Percentiles rank a stretch among this genome's conserved stretches.
phyloP scores from a whole-genome alignment of 176 grass and related monocot genomes.

The Otatea glauca region DNA sequence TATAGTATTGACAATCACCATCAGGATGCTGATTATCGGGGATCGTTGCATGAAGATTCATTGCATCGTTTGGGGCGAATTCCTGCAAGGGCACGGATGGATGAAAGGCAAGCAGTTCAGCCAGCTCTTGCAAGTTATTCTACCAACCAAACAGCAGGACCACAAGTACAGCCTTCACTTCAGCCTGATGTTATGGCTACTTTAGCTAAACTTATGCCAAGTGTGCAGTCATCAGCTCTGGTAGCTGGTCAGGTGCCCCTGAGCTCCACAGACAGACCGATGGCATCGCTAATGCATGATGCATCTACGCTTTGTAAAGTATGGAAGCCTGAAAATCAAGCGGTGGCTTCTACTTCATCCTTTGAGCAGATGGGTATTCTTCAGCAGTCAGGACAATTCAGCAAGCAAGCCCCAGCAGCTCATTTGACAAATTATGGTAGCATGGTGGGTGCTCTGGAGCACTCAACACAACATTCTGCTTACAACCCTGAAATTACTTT shows the following conservation, averaged over 20 bases:
- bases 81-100: conserved; percentile 31
- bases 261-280: conserved; percentile 21
- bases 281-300: conserved; percentile 44
- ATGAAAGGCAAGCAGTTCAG: conserved; percentile 49
- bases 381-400: conserved; percentile 55
- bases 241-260: conserved; percentile 52
- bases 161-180: conserved; percentile 61
- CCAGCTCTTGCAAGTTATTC: conserved; percentile 40
- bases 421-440: conserved; percentile 51
- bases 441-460: conserved; percentile 46
- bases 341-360: conserved; percentile 24
- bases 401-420: conserved; percentile 43
- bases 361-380: conserved; percentile 47
- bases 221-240: conserved; percentile 44
- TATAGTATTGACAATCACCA: conserved; percentile 44
- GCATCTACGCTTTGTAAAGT: conserved; percentile 36
- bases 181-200: conserved; percentile 80
- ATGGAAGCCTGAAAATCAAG: conserved; percentile 52
- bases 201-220: conserved; percentile 79
- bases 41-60: conserved; percentile 40
- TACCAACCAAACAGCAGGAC: conserved; percentile 42
- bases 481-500: conserved; percentile 55
- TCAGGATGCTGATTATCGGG: conserved; percentile 46
- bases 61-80: conserved; percentile 42
- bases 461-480: conserved; percentile 43